A percentile compares a stretch with the other conserved stretches of the same genome.
These are phyloP conservation scores for Trichoderma endophyticum DNA, from an alignment of 2,329 filamentous ascomycete species.

Conservation along the genomic window DNA sequence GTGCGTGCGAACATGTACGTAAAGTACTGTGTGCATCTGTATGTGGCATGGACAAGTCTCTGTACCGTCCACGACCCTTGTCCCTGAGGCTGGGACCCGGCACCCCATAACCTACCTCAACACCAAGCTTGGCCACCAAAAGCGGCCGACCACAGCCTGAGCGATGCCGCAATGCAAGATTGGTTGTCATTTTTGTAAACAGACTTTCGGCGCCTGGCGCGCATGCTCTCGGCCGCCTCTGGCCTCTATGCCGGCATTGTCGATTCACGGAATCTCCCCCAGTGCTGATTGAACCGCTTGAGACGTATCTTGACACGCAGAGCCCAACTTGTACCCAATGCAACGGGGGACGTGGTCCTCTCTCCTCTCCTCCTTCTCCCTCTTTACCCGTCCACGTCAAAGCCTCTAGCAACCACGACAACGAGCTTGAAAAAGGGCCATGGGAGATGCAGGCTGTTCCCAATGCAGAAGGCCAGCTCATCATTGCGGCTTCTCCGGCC, in stretches of 20 bases:
- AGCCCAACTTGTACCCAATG: constrained; percentile 22
- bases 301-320: neutral
- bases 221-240: neutral
- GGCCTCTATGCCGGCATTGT: neutral
- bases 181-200: neutral
- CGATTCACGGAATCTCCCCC: neutral
- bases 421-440: neutral
- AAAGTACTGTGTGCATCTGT: neutral
- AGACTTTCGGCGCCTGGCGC: constrained; percentile 14
- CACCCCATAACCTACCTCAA: constrained; percentile 1
- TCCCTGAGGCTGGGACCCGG: neutral
- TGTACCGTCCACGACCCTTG: neutral
- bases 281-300: constrained; percentile 4
- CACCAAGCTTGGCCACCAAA: neutral
- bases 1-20: neutral
- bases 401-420: neutral
- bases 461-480: constrained; percentile 35
- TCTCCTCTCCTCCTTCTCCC: neutral
- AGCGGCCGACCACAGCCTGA: neutral
- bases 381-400: constrained; percentile 10
- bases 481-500: constrained; percentile 17
- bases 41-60: neutral
- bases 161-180: constrained; percentile 3
- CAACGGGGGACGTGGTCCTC: constrained; percentile 4
- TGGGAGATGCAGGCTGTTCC: constrained; percentile 31